Base-by-base conservation (phyloP, 805 yeast species). In the Brettanomyces naardenensis region DNA sequence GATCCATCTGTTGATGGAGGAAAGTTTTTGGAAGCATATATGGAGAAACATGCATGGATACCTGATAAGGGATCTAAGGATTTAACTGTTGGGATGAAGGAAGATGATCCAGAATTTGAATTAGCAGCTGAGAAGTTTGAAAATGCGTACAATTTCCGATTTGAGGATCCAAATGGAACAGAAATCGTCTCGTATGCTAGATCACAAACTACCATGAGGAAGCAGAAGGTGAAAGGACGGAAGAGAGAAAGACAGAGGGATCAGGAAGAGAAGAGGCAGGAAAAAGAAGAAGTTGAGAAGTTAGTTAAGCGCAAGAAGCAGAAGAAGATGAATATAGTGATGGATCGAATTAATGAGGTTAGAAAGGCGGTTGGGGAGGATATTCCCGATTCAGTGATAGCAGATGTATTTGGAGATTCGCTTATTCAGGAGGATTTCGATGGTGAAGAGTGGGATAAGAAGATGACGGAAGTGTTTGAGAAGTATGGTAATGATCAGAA, bases 121-220 rank as follows among this genome's bases (percentile, higher is more conserved):
- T 84, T 86, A 31, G 92, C 94, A 2, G 96, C 83, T 5, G 98
- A 92, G 50, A 67, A 76, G 52, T 88, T 86, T 51, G 98, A 92
- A 60, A 77, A 78, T 45, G 96, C 95, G 0, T 90, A 89, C 63
- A 92, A 92, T 54, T 90, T 90, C 69, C 74, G 98, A 56, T 92
- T 74, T 57, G 98, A 92, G 61, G 97, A 89, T 52, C 88, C 95
- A 13, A 76, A 78, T 46, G 73, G 95, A 5, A 86, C 90, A 0
- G 96, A 90, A 52, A 85, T 92, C 58, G 81, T 89, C 15, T 81
- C 95, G 14, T 92, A 90, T 65, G 97, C 97, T 3, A 87, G 98
- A 73, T 80, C 69, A 31, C 96, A 88, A 61, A 95, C 92, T 19
- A 87, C 97, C 0, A 69, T 88, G 54, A 79, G 98, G 64, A 72